These are phyloP conservation scores for Teunomyces kruisii DNA, from an alignment of 805 yeast species.

Conservation along the genomic window DNA sequence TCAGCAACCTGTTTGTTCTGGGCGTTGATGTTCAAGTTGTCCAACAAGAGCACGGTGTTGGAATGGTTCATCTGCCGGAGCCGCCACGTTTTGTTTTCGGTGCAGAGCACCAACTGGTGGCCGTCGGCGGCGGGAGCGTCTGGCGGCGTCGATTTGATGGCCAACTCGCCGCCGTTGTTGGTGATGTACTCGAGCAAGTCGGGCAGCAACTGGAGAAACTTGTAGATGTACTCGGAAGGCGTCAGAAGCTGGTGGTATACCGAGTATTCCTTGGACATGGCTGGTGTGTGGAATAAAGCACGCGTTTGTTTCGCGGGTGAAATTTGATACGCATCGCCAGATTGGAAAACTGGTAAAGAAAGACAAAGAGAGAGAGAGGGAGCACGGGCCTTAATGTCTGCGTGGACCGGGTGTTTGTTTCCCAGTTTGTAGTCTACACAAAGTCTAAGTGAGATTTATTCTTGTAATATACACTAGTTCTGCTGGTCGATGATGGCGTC, in stretches of 20 bases:
- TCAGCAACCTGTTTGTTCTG: not conserved
- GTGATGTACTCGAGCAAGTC: conserved; percentile 43
- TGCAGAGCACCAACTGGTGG: conserved; percentile 58
- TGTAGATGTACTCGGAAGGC: conserved; percentile 35
- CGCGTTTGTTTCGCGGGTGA: no score
- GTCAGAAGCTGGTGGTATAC: conserved; percentile 15
- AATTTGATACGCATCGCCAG: not conserved
- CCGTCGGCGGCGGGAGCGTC: conserved; percentile 5
- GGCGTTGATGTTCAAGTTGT: conserved; percentile 12
- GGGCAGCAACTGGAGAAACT: conserved; percentile 53
- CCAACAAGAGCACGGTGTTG: conserved; percentile 66
- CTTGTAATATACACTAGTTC: conserved; percentile 39
- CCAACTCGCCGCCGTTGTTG: conserved; percentile 24
- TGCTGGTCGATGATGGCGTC: conserved; percentile 67
- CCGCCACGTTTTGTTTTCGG: conserved; percentile 57
- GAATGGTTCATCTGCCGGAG: conserved; percentile 84
- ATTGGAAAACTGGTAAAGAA: not conserved
- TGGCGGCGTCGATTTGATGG: conserved; percentile 33
- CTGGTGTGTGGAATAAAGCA: no score
- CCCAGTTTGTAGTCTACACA: no score
- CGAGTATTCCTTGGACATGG: conserved; percentile 8
- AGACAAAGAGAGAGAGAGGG: not conserved
- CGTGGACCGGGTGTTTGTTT: no score
- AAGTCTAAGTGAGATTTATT: not conserved
- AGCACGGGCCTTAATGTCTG: no score